A percentile compares a stretch with the other conserved stretches of the same genome.
Evolutionary conservation across 2,329 filamentous ascomycete species (phyloP).

Genomic region (Paecilomyces dactylethromorphus): DNA sequence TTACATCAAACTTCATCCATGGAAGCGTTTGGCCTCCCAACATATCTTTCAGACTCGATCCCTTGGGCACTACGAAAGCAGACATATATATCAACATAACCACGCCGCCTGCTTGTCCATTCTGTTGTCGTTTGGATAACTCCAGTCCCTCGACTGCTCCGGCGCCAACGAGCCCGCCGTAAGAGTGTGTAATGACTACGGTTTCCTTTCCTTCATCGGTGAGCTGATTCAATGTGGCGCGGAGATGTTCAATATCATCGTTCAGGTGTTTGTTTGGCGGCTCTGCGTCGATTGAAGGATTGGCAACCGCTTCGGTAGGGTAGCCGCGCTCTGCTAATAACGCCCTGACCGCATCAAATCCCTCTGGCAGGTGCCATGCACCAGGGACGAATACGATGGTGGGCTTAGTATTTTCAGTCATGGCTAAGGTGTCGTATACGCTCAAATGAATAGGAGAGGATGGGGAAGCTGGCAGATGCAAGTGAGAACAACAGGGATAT

Average conservation of each 20-base stretch:
- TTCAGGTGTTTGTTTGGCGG: conserved; percentile 23
- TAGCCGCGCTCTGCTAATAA: conserved; percentile 23
- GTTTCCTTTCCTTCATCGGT: conserved; percentile 12
- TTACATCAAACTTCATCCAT: conserved; percentile 19
- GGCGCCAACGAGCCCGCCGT: conserved; percentile 20
- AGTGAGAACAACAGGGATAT: no score
- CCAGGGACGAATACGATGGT: conserved; percentile 30
- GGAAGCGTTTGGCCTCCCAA: conserved; percentile 16
- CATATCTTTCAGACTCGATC: conserved; percentile 19
- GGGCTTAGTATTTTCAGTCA: neutral
- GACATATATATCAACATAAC: conserved; percentile 23
- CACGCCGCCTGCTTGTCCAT: conserved; percentile 17
- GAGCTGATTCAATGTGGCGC: conserved; percentile 18
- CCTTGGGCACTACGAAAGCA: conserved; percentile 28
- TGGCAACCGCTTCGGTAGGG: conserved; percentile 19
- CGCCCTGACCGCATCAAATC: conserved; percentile 22
- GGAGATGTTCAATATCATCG: conserved; percentile 26
- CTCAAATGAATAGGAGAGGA: no score
- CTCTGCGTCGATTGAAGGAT: conserved; percentile 12
- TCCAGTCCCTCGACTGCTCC: conserved; percentile 20
- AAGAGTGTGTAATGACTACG: conserved; percentile 23
- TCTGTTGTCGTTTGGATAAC: conserved; percentile 1
- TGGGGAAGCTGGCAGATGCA: no score
- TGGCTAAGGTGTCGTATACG: no score
- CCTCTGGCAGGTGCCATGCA: conserved; percentile 31